Evolutionary conservation across 1,284 basidiomycete genomes (phyloP), one percentile per base, ranked within the genome.

Genomic region (Ganoderma lingzhi): DNA sequence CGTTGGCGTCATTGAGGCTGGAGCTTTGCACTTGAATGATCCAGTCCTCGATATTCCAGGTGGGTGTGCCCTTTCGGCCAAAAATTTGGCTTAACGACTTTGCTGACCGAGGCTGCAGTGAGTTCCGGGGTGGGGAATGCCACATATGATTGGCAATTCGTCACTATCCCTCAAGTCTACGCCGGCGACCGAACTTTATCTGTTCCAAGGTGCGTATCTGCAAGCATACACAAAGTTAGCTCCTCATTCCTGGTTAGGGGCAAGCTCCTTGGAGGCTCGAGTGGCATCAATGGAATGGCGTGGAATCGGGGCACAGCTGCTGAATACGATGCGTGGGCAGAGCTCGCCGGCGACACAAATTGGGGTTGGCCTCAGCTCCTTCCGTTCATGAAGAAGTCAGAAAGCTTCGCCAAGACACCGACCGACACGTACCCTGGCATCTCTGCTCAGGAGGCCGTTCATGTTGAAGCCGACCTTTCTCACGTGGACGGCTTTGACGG

Each of bases 1-100:
- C 35, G 67, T 73, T 10, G 71, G 65, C 6, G 63, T 73, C 39
- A 59, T 73, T 19, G 71, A 73, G 55, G 69, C 71, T 1, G 71
- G 71, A 2, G 55, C 42, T 5, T 62, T 67, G 12, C 62, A 64
- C 56, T 41, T 72, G 30, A 64, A 68, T 15, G 71, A 72, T 56
- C 66, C 68, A 1, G 5, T 64, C 9, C 53, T 70, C 14, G 23
- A 67, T 51, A 30, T 39, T 61, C 64, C 35, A 30, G 17, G 64
- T 65, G 5, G 14, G 58, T 35, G 19, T 35, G 19, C 15, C 8
- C 23, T 44, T 51, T 6, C 23, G 23, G 23, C 23, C 23, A 23
- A 23, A 23, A 23, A 23, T 23, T 32, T 19, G 23, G 8, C 19
- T 28, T 39, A 19, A 19, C 44, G 15, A 8, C 35, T 37, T 35